phyloP scores from a whole-genome alignment of 1,139 yeast species.

The Pneumocystis oryctolagi region DNA sequence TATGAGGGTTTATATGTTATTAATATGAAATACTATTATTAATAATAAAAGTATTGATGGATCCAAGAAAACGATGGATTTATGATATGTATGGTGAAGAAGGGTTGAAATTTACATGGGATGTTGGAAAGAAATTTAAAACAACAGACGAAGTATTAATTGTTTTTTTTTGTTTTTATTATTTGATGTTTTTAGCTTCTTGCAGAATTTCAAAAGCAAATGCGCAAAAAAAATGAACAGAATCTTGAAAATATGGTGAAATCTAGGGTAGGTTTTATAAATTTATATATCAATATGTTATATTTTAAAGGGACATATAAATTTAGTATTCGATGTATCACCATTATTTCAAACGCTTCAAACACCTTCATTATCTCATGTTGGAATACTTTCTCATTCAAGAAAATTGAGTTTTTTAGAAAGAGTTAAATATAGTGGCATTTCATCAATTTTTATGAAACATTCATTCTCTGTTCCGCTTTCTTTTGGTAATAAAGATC shows the following conservation, averaged over 20 bases:
- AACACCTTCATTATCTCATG: not conserved
- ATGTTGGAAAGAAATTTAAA: conserved; percentile 8
- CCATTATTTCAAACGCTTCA: not conserved
- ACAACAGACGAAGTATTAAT: conserved; percentile 8
- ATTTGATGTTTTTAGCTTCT: not conserved
- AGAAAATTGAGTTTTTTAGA: conserved; percentile 2
- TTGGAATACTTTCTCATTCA: not conserved
- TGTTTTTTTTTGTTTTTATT: not conserved
- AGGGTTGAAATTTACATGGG: conserved; percentile 2
- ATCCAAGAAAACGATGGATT: conserved; percentile 2
- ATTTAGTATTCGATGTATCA: not conserved
- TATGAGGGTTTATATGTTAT: not conserved
- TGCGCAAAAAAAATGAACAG: conserved; percentile 7
- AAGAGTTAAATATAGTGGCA: conserved; percentile 1
- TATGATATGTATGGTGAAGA: conserved; percentile 1
- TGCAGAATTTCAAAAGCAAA: conserved; percentile 1
- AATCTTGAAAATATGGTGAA: conserved; percentile 8
- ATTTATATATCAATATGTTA: not conserved
- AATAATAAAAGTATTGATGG: not conserved
- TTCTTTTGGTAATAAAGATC: conserved; percentile 1
- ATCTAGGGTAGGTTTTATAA: conserved; percentile 4
- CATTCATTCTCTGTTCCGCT: conserved; percentile 8
- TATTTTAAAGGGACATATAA: not conserved
- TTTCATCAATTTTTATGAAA: conserved; percentile 6
- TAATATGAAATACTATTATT: not conserved